Evolutionary conservation across 2,329 filamentous ascomycete species (phyloP).

Genomic region (Cadophora malorum): DNA sequence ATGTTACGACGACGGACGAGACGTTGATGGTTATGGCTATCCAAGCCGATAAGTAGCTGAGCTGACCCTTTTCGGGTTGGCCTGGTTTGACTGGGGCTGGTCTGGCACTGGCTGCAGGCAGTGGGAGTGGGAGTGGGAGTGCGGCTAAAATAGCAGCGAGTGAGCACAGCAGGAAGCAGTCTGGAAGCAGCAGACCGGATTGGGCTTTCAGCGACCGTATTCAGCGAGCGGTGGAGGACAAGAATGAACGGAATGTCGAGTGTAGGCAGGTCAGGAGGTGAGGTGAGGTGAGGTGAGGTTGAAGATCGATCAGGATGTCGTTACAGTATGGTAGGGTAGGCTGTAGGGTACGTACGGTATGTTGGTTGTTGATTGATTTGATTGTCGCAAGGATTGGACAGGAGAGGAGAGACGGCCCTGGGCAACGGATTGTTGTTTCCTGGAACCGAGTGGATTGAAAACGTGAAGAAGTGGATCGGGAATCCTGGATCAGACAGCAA

Average conservation of each 20-base stretch:
- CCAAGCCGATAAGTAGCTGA: slow-evolving; percentile 25
- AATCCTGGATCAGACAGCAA: slow-evolving; percentile 24
- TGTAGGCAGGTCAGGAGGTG: neutral
- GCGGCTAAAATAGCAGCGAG: slow-evolving; percentile 13
- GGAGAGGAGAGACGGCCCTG: neutral
- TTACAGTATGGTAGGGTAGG: neutral
- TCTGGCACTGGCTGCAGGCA: slow-evolving; percentile 4
- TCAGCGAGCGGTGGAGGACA: neutral
- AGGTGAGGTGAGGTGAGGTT: slow-evolving; percentile 6
- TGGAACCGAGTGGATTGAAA: slow-evolving; percentile 1
- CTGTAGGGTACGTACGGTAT: neutral
- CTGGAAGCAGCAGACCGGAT: slow-evolving; percentile 10
- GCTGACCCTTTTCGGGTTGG: slow-evolving; percentile 24
- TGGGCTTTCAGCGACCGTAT: slow-evolving; percentile 14
- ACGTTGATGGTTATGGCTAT: slow-evolving; percentile 1
- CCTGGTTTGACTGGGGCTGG: neutral
- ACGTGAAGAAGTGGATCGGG: neutral
- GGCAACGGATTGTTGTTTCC: slow-evolving; percentile 1
- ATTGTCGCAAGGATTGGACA: slow-evolving; percentile 25
- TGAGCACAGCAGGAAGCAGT: slow-evolving; percentile 9
- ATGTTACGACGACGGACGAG: slow-evolving; percentile 8
- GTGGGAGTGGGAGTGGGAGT: neutral
- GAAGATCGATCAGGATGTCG: slow-evolving; percentile 5
- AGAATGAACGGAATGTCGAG: neutral
- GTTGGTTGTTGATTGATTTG: slow-evolving; percentile 12